Conservation (phyloP, 306 rosid species). For the Trichosanthes truncata region DNA sequence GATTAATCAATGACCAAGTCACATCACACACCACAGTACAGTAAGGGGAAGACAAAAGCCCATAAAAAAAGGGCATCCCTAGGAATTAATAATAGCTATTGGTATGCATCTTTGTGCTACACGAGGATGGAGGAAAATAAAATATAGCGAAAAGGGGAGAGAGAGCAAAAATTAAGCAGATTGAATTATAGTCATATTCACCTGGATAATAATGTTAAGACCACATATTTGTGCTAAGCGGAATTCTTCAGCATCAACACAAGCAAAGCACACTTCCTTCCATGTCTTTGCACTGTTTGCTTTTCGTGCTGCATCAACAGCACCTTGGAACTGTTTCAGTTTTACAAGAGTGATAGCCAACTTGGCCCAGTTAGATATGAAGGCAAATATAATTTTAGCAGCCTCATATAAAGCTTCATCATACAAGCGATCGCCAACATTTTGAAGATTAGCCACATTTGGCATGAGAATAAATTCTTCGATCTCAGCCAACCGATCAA, state of each 20-base stretch:
- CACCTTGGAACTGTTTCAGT: constrained; percentile 92
- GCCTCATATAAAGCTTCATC: constrained; percentile 96
- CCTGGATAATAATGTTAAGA: constrained; percentile 94
- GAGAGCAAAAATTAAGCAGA: neutral
- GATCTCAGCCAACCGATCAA: constrained; percentile 87
- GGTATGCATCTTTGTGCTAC: neutral
- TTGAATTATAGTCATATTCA: constrained; percentile 10
- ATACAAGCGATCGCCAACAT: constrained; percentile 86
- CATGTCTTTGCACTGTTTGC: constrained; percentile 98
- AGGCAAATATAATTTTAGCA: constrained; percentile 86
- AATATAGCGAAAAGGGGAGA: neutral
- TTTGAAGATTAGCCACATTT: constrained; percentile 95
- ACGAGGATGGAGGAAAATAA: too few species aligned
- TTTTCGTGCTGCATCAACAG: constrained; percentile 99
- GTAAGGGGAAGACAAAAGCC: neutral
- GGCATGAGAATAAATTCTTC: constrained; percentile 99
- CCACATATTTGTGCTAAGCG: constrained; percentile 99
- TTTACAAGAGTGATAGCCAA: constrained; percentile 89
- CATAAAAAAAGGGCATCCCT: neutral
- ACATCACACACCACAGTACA: neutral
- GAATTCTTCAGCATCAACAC: constrained; percentile 99
- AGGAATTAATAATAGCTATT: neutral
- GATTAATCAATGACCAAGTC: neutral
- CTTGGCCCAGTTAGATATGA: constrained; percentile 98
- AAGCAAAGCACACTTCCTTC: constrained; percentile 99